Evolutionary conservation across 305 asterid genomes (phyloP).

Genomic region (Fraxinus angustifolia): DNA sequence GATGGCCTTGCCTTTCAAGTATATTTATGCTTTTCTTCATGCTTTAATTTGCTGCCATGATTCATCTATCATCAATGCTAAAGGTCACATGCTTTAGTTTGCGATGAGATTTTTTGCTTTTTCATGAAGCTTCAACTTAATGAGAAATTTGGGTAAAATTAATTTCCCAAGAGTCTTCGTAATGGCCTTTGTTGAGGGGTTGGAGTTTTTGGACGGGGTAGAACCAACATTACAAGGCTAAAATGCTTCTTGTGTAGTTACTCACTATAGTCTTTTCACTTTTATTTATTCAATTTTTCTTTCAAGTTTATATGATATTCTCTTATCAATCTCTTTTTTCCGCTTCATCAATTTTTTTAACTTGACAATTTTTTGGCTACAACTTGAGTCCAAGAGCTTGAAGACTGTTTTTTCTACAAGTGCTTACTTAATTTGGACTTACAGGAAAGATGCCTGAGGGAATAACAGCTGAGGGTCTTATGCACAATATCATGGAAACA

Average conservation of each 20-base stretch:
- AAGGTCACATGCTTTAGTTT: not conserved
- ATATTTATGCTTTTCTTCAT: not conserved
- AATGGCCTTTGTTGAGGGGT: not conserved
- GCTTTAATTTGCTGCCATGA: not conserved
- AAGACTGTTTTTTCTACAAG: not conserved
- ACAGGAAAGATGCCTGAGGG: slow-evolving; percentile 66
- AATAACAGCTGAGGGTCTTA: slow-evolving; percentile 54
- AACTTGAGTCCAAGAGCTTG: not conserved
- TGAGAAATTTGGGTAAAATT: not conserved
- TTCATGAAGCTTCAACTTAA: not conserved
- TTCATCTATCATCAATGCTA: not conserved
- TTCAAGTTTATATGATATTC: not conserved
- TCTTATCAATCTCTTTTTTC: not conserved
- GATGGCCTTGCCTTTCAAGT: not conserved
- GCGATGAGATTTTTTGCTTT: not conserved
- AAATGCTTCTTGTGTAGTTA: not conserved
- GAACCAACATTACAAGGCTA: not conserved
- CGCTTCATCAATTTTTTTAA: not conserved
- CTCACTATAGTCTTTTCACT: not conserved
- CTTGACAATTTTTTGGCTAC: not conserved
- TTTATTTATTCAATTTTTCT: not conserved
- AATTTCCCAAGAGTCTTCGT: not conserved
- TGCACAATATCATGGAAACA: slow-evolving; percentile 59
- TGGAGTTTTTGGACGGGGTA: not conserved
- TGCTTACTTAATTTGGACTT: not conserved